Base-by-base conservation (phyloP, 768 basidiomycete species). In the Asterophora lycoperdoides region DNA sequence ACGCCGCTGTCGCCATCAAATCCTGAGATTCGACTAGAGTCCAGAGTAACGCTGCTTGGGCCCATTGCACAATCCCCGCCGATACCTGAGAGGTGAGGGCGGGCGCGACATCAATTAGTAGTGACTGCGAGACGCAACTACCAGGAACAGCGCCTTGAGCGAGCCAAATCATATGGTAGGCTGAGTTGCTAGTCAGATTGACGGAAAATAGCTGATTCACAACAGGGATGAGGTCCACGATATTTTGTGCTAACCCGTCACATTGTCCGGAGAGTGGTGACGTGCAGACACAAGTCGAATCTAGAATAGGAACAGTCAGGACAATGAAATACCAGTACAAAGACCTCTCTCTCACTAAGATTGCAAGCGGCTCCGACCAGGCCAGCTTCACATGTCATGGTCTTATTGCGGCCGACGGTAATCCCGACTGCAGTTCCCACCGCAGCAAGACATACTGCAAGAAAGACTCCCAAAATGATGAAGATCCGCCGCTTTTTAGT, bases 281-380 rank as follows among this genome's bases (percentile, higher is more conserved):
- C 10, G 78, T 76, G 55, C 83, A 85, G 32, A 79, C 69, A 58
- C 83, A 86, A 0, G 81, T 79, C 1, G 80, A 72, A 67, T 83
- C 82, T 84, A 17, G 15, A 5, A 8, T n/a, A 23, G 52, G 36
- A 23, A 40, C 33, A 48, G 19, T 37, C 56, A 54, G 29, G 19
- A 23, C 34, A 17, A 17, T 56, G 11, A 33, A 13, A 28, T 38
- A 51, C 35, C 13, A n/a, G 41, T 26, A 36, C 6, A 17, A 41
- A 32, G 37, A n/a, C n/a, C 14, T 36, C 4, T 68, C 78, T 58
- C 78, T 58, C 54, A 83, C 84, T 72, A 18, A 86, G 67, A 59
- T 74, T 73, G 60, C 84, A 86, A 10, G 66, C 56, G 14, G 67
- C 66, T 17, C 84, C 83, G 4, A 74, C 72, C 8, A 74, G 49